Conservation (phyloP, 441 rosid genomes). For the Gossypium schwendimanii region DNA sequence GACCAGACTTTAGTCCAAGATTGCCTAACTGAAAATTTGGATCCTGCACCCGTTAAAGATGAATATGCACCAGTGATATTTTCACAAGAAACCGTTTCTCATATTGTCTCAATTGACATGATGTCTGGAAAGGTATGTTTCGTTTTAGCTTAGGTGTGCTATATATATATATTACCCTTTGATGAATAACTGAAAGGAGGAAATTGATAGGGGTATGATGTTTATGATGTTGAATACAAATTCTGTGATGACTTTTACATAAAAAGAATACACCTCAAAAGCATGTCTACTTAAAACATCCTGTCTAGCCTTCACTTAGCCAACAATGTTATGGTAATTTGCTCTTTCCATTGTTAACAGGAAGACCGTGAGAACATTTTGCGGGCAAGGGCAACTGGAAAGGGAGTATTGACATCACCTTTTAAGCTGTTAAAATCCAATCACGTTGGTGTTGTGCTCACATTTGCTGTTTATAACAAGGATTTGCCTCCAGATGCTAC, state of each 20-base stretch:
- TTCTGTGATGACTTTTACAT: not conserved
- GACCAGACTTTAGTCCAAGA: conserved; percentile 85
- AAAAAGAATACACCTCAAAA: conserved; percentile 3
- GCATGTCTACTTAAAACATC: not conserved
- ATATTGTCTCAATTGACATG: conserved; percentile 90
- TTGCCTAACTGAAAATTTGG: conserved; percentile 67
- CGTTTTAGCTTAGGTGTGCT: not conserved
- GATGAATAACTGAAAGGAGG: not conserved
- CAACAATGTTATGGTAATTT: conserved; percentile 15
- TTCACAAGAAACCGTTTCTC: conserved; percentile 92
- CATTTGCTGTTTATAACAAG: conserved; percentile 77
- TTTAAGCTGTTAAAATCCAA: conserved; percentile 90
- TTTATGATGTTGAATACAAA: not conserved
- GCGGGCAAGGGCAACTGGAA: conserved; percentile 90
- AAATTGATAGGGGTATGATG: not conserved
- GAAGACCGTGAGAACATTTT: conserved; percentile 92
- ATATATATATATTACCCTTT: not conserved
- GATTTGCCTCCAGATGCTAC: conserved; percentile 66
- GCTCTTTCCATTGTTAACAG: conserved; percentile 29
- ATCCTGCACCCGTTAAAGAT: conserved; percentile 76
- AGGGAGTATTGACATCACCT: conserved; percentile 94
- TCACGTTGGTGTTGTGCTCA: conserved; percentile 85
- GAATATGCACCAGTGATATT: conserved; percentile 94
- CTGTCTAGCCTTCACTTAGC: not conserved
- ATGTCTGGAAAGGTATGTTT: conserved; percentile 87